Conservation (phyloP, 2,329 filamentous ascomycete genomes). For the Zasmidium cellare region DNA sequence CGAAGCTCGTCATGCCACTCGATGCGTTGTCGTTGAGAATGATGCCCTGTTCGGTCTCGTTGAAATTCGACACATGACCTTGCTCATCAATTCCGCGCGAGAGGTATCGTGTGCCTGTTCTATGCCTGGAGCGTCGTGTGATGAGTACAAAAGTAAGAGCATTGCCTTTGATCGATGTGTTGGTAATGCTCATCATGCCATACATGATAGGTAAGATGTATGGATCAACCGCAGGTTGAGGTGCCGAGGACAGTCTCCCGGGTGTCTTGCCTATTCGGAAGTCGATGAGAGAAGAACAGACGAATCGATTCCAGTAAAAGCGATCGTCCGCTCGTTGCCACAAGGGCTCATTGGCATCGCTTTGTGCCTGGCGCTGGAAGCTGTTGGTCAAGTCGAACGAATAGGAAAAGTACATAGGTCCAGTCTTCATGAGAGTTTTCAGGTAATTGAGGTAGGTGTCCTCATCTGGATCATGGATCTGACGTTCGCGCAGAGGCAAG, state of each 20-base stretch:
- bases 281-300: slow-evolving; percentile 87
- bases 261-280: slow-evolving; percentile 66
- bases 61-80: slow-evolving; percentile 97
- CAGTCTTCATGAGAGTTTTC: slow-evolving; percentile 76
- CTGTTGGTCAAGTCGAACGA: slow-evolving; percentile 94
- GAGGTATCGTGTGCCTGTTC: slow-evolving; percentile 91
- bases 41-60: slow-evolving; percentile 93
- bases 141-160: slow-evolving; percentile 84
- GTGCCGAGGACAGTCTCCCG: slow-evolving; percentile 63
- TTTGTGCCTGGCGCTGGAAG: slow-evolving; percentile 87
- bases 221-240: slow-evolving; percentile 78
- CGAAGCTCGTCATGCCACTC: slow-evolving; percentile 75
- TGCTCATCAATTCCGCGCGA: slow-evolving; percentile 90
- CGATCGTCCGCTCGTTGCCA: slow-evolving; percentile 95
- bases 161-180: slow-evolving; percentile 81
- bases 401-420: slow-evolving; percentile 98
- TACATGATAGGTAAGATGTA: slow-evolving; percentile 96
- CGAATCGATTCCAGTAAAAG: slow-evolving; percentile 98
- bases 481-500: slow-evolving; percentile 86
- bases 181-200: slow-evolving; percentile 89
- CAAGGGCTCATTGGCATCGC: slow-evolving; percentile 69
- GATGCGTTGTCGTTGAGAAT: slow-evolving; percentile 79
- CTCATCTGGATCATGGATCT: slow-evolving; percentile 89
- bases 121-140: slow-evolving; percentile 81
- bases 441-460: slow-evolving; percentile 84